These are phyloP conservation scores for Chalaropsis ovoidea DNA, from an alignment of 2,329 filamentous ascomycete genomes.

Conservation along the genomic window DNA sequence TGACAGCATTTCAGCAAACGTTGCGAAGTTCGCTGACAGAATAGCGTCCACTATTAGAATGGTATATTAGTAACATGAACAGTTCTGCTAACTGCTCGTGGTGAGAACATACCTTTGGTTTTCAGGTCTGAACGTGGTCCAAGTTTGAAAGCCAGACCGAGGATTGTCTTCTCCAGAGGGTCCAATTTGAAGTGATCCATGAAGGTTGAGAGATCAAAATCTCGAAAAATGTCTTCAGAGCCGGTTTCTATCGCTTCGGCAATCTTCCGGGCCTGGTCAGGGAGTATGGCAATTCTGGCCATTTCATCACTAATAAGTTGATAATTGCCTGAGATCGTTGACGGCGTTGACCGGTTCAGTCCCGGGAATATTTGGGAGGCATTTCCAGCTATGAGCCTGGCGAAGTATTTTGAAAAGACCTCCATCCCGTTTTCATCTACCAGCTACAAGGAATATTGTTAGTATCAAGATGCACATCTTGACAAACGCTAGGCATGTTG, in stretches of 20 bases:
- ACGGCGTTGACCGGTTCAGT: conserved; percentile 57
- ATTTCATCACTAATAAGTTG: conserved; percentile 73
- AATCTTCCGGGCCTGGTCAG: conserved; percentile 77
- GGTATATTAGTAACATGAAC: conserved; percentile 21
- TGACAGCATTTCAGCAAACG: conserved; percentile 68
- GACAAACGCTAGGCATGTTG: conserved; percentile 9
- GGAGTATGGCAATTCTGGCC: conserved; percentile 70
- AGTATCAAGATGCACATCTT: conserved; percentile 1
- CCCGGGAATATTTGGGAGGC: conserved; percentile 82
- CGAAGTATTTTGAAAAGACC: conserved; percentile 92
- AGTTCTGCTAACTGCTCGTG: conserved; percentile 17
- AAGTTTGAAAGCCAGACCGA: conserved; percentile 80
- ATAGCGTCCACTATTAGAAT: conserved; percentile 67
- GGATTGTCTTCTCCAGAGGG: conserved; percentile 72
- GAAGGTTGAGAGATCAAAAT: conserved; percentile 92
- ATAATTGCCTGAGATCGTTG: conserved; percentile 54
- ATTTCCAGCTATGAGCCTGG: conserved; percentile 84
- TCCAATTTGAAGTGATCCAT: conserved; percentile 94
- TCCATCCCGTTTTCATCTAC: conserved; percentile 99
- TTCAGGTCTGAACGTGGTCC: conserved; percentile 72
- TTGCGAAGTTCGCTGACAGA: conserved; percentile 64
- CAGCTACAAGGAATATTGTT: conserved; percentile 46
- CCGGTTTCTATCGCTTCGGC: conserved; percentile 85
- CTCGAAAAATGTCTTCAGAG: conserved; percentile 86
- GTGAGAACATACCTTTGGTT: conserved; percentile 60